Conservation (phyloP, 176 grass and related monocot genomes). For the Pontederia paniculata region DNA sequence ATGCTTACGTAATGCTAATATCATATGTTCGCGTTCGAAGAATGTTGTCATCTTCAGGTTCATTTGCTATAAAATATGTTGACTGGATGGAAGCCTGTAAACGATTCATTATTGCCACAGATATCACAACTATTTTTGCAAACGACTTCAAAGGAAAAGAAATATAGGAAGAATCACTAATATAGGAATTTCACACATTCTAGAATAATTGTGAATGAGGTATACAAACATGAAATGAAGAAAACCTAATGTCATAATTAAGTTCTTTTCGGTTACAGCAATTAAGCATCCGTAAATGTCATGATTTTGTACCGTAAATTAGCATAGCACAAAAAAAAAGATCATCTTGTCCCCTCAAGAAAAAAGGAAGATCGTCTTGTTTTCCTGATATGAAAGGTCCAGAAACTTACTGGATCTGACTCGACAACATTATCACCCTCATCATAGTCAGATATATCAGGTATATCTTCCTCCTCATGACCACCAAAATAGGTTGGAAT, state of each 20-base stretch:
- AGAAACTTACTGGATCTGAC: slow-evolving; percentile 37
- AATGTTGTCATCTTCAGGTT: slow-evolving; percentile 93
- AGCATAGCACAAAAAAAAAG: too few species aligned
- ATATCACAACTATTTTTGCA: neutral
- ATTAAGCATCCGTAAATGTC: too few species aligned
- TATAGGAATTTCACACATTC: too few species aligned
- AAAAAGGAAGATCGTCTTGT: neutral
- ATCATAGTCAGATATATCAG: slow-evolving; percentile 77
- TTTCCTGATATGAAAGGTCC: too few species aligned
- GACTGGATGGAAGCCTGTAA: slow-evolving; percentile 50
- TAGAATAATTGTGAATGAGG: too few species aligned
- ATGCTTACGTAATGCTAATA: slow-evolving; percentile 89
- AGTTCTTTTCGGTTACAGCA: too few species aligned
- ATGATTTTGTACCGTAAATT: too few species aligned
- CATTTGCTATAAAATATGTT: slow-evolving; percentile 67
- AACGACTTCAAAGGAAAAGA: slow-evolving; percentile 17
- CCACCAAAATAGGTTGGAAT: slow-evolving; percentile 61
- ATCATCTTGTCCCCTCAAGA: too few species aligned
- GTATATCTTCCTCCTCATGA: slow-evolving; percentile 91
- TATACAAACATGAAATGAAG: neutral
- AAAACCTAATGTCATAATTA: neutral
- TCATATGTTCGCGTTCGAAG: slow-evolving; percentile 90
- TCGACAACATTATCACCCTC: slow-evolving; percentile 41
- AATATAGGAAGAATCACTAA: neutral
- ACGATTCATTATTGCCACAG: too few species aligned